Evolutionary conservation across 306 rosid species (phyloP).

Genomic region (Quercus variabilis): DNA sequence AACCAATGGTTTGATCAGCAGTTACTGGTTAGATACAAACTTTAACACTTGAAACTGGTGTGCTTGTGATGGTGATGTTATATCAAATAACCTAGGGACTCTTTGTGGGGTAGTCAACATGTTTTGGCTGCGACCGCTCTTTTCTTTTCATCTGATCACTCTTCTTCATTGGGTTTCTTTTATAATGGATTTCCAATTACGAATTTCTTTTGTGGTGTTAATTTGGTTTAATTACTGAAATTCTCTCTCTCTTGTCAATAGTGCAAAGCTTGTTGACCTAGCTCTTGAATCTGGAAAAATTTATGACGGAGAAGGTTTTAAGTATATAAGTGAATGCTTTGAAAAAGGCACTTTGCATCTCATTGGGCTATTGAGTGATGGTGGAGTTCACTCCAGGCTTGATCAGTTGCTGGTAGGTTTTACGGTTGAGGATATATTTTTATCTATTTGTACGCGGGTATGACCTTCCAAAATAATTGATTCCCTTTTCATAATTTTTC

Average conservation of each 20-base stretch:
- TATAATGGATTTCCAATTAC: background rate
- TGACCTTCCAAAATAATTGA: background rate
- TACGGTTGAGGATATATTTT: background rate
- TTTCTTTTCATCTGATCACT: background rate
- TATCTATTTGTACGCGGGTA: background rate
- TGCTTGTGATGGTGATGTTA: background rate
- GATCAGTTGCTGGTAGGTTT: conserved; percentile 65
- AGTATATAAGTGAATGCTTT: conserved; percentile 67
- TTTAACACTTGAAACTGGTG: background rate
- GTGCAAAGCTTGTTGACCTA: conserved; percentile 92
- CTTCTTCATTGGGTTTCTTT: background rate
- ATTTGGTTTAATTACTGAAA: background rate
- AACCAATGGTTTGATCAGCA: too few species aligned
- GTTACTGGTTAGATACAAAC: background rate
- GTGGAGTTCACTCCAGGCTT: conserved; percentile 90
- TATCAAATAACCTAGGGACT: background rate
- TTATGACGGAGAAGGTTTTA: conserved; percentile 77
- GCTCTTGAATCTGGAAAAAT: conserved; percentile 92
- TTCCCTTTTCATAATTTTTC: background rate
- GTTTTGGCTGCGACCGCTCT: too few species aligned
- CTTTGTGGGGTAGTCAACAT: background rate
- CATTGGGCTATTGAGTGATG: conserved; percentile 83
- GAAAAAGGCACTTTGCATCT: conserved; percentile 79
- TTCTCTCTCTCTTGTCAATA: conserved; percentile 9
- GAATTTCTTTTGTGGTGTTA: background rate